These are phyloP conservation scores for Coleophoma crateriformis DNA, from an alignment of 2,329 filamentous ascomycete genomes.

Conservation along the genomic window DNA sequence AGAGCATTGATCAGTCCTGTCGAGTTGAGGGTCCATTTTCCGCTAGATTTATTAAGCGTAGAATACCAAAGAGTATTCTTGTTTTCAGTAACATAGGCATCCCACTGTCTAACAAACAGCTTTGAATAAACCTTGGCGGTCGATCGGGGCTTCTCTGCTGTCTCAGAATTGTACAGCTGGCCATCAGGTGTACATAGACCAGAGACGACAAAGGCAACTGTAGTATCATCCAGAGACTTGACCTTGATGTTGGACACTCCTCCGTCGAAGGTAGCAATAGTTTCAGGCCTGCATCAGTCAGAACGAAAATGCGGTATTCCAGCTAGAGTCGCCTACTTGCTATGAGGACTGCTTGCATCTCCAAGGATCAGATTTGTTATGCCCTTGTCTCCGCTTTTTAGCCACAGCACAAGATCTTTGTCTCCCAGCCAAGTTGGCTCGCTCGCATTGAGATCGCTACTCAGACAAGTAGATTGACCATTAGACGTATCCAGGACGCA, in stretches of 20 bases:
- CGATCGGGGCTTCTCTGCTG: conserved; percentile 52
- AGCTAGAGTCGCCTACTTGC: conserved; percentile 8
- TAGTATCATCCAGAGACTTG: conserved; percentile 42
- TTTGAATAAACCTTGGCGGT: conserved; percentile 67
- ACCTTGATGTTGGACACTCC: conserved; percentile 54
- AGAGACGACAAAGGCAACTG: conserved; percentile 51
- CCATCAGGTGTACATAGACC: conserved; percentile 65
- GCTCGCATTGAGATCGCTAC: conserved; percentile 56
- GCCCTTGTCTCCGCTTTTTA: conserved; percentile 49
- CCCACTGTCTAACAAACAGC: conserved; percentile 80
- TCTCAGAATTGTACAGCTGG: conserved; percentile 59
- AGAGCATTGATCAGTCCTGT: conserved; percentile 58
- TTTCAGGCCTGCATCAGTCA: conserved; percentile 29
- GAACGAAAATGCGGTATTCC: no score
- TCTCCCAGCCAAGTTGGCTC: conserved; percentile 68
- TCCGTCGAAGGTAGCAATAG: conserved; percentile 44
- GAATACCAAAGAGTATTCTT: conserved; percentile 71
- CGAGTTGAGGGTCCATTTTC: conserved; percentile 27
- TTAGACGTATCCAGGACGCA: conserved; percentile 64
- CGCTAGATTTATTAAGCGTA: conserved; percentile 39
- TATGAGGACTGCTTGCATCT: conserved; percentile 18
- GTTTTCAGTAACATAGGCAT: conserved; percentile 65
- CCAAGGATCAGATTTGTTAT: conserved; percentile 21
- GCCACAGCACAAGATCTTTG: conserved; percentile 20
- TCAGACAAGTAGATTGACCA: conserved; percentile 60